These are phyloP conservation scores for Nicotiana tabacum DNA, from an alignment of 257 asterid species.

Conservation along the genomic window DNA sequence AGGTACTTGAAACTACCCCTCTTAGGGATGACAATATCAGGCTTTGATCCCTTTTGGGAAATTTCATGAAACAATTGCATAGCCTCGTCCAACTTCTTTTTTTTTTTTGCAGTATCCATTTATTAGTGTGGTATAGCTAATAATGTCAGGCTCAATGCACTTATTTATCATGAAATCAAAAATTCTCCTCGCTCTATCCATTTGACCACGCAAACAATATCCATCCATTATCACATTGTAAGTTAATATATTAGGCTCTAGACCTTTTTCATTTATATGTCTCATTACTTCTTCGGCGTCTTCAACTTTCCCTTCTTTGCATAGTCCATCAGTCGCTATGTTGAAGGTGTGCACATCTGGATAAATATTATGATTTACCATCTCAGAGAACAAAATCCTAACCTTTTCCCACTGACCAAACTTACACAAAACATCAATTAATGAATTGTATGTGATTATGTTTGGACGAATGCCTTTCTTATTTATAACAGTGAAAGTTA, in stretches of 20 bases:
- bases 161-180: too few relatives aligned
- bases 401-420: slow-evolving; percentile 10
- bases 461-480: slow-evolving; percentile 8
- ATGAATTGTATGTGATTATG: not conserved
- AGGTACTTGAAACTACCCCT: too few relatives aligned
- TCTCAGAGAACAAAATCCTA: not conserved
- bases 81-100: too few relatives aligned
- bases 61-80: too few relatives aligned
- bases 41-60: too few relatives aligned
- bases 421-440: slow-evolving; percentile 19
- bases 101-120: too few relatives aligned
- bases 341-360: slow-evolving; percentile 1
- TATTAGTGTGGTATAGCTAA: too few relatives aligned
- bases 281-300: not conserved
- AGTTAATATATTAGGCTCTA: not conserved
- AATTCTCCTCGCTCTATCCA: too few relatives aligned
- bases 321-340: not conserved
- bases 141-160: too few relatives aligned
- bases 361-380: slow-evolving; percentile 8
- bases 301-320: slow-evolving; percentile 14
- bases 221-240: slow-evolving; percentile 7
- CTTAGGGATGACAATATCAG: too few relatives aligned
- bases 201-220: not conserved
- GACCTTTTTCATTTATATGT: not conserved
- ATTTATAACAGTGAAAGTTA: too few relatives aligned